Base-by-base conservation (phyloP, 441 rosid species). In the Eutrema salsugineum region DNA sequence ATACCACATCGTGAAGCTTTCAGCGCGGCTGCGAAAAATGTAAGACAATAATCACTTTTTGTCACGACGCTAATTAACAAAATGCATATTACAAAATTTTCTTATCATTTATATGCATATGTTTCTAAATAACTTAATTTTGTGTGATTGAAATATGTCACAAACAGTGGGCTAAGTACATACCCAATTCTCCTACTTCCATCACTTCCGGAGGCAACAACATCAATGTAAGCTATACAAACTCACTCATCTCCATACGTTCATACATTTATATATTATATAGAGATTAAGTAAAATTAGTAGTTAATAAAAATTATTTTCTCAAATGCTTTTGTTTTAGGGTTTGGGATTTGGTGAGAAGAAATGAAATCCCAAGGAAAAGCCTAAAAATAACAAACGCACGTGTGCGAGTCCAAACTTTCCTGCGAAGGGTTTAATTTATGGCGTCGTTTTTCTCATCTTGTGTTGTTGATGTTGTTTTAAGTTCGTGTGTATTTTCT, bases 1-100 rank as follows among this genome's bases (percentile, higher is more conserved):
- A 88, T 89, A 67, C 97, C 99, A 49, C 97, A 95, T 66, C 85
- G 99, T 55, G 97, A 95, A 78, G 98, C 98, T 67, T 95, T 95
- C 66, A 95, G 99, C 65, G 78, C 99, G 30, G 98, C 98, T 35
- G 97, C 99, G 1, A 95, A 95, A 85, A 93, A 95, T 66, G 98
- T 93, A 84, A 73, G 82, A 69, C 7, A 7, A 3, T 12, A 42
- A 12, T 39, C 36, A 1, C 32, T 16, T 11, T 24, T 66, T 54
- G 46, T 66, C 39, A 62, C 38, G 8, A 44, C 12, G 39, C 6
- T 39, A 39, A 7, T 17, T 68, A 11, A 24, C 15, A 16, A 19
- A 8, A 12, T 63, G n/a, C 10, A 44, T 2, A 15, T 32, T 42
- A 24, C 8, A 12, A 27, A 15, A 14, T 30, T 17, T 55, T 6